Base-by-base conservation (phyloP, 2,329 filamentous ascomycete genomes). In the Trichoderma asperellum region DNA sequence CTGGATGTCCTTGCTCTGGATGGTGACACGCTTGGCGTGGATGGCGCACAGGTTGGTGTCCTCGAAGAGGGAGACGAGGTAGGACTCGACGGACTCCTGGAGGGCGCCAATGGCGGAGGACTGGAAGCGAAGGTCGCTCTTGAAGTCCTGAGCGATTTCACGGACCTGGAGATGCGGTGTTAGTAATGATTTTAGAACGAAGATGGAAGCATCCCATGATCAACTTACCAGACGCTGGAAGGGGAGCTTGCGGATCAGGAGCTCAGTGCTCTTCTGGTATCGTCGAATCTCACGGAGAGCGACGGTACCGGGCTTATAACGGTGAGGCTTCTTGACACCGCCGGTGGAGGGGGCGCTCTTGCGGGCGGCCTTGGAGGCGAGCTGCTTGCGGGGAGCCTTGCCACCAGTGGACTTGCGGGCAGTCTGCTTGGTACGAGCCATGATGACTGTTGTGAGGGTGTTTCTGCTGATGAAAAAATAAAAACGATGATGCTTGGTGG, bases 11-110 rank as follows among this genome's bases (percentile, higher is more conserved):
- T 97, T 97, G 75, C 90, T 91, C 84, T 95, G 95, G 84, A 98
- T 98, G 79, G 95, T 98, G 80, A 98, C 96, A 86, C 96, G 94
- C 90, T 98, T 98, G 84, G 96, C 95, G 85, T 98, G 96, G 83
- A 98, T 97, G 79, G 96, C 95, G 85, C 95, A 98, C 65, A 97
- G 86, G 87, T 98, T 98, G 85, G 95, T 97, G 81, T 98, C 95
- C 84, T 98, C 94, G 78, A 98, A 98, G 74, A 98, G 91, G 56
- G 94, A 97, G 83, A 98, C 94, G 78, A 99, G 92, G 86, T 97
- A 98, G 2, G 96, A 97, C 87, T 99, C 96, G 74, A 97, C 94
- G 68, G 96, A 97, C 88, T 99, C 96, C 86, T 99, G 95, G 52
- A 99, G 91, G 74, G 96, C 96, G 79, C 93, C 92, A 80, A 99